A percentile compares a stretch with the other conserved stretches of the same genome.
Conservation (phyloP, 2,329 filamentous ascomycete genomes). For the Stachybotrys elegans region DNA sequence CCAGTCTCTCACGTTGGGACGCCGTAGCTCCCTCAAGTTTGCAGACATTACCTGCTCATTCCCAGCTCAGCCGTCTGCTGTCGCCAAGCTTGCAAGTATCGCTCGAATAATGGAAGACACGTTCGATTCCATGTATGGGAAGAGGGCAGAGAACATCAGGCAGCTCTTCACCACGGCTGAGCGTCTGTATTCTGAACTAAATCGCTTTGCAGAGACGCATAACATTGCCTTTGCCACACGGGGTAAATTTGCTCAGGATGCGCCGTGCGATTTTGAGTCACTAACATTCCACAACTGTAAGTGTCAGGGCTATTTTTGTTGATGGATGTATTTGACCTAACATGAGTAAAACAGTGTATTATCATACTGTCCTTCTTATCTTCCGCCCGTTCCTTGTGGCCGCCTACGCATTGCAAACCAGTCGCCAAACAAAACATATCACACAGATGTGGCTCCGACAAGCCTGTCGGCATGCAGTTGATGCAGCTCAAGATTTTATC, state of each 20-base stretch:
- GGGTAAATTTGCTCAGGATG: too few relatives aligned
- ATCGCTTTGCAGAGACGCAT: background rate
- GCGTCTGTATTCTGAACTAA: background rate
- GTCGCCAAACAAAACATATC: background rate
- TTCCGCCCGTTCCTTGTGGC: conserved; percentile 1
- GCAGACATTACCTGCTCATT: background rate
- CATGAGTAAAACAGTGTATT: background rate
- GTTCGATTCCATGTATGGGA: background rate
- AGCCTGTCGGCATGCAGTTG: background rate
- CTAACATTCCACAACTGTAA: background rate
- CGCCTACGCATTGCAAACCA: background rate
- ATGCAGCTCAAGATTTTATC: conserved; percentile 2
- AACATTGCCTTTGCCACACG: background rate
- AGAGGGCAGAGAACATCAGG: background rate
- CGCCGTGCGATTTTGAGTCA: too few relatives aligned
- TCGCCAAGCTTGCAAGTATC: background rate
- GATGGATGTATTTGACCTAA: background rate
- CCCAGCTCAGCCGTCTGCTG: background rate
- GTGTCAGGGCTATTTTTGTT: background rate
- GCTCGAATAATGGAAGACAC: conserved; percentile 2
- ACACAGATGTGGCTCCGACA: conserved; percentile 2
- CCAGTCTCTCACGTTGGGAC: background rate
- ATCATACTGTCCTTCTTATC: background rate
- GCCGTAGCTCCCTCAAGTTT: background rate
- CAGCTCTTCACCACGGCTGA: background rate